Percentiles rank a stretch among this genome's conserved stretches.
phyloP scores from a whole-genome alignment of 441 rosid species.

The Dalechampia spathulata region DNA sequence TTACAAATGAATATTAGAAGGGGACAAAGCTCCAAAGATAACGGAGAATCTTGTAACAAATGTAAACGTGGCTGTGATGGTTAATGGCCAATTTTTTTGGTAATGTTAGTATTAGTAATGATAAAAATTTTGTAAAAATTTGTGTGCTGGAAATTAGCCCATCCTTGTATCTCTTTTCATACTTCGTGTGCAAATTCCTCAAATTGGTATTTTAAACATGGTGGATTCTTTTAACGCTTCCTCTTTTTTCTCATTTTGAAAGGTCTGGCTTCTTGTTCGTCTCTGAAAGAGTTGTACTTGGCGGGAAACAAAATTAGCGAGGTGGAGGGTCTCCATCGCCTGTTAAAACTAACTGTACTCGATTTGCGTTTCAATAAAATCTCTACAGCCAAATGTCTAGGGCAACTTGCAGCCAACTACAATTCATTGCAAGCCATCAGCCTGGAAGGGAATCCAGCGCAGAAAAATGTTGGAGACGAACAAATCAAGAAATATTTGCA shows the following conservation, averaged over 20 bases:
- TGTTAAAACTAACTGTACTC: slow-evolving; percentile 66
- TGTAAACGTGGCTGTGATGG: too few species aligned
- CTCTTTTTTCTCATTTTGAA: slow-evolving; percentile 2
- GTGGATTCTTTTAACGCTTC: neutral
- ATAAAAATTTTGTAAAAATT: neutral
- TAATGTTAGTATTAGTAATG: too few species aligned
- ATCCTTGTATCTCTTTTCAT: neutral
- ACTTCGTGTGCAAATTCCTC: neutral
- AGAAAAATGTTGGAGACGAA: slow-evolving; percentile 93
- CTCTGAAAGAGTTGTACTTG: slow-evolving; percentile 85
- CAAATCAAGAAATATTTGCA: slow-evolving; percentile 71
- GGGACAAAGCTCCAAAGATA: too few species aligned
- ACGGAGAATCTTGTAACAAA: too few species aligned
- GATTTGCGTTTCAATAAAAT: slow-evolving; percentile 92
- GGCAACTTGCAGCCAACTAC: slow-evolving; percentile 93
- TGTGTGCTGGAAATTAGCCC: neutral
- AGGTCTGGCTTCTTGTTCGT: slow-evolving; percentile 93
- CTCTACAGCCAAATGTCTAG: slow-evolving; percentile 75
- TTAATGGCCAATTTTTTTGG: too few species aligned
- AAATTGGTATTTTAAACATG: neutral
- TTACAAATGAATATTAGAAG: too few species aligned
- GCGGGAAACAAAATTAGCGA: slow-evolving; percentile 92
- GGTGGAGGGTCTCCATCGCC: slow-evolving; percentile 86
- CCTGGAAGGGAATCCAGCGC: slow-evolving; percentile 96
- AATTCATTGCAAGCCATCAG: slow-evolving; percentile 86